phyloP scores from a whole-genome alignment of 345 rosid genomes.

The Arabis alpina region DNA sequence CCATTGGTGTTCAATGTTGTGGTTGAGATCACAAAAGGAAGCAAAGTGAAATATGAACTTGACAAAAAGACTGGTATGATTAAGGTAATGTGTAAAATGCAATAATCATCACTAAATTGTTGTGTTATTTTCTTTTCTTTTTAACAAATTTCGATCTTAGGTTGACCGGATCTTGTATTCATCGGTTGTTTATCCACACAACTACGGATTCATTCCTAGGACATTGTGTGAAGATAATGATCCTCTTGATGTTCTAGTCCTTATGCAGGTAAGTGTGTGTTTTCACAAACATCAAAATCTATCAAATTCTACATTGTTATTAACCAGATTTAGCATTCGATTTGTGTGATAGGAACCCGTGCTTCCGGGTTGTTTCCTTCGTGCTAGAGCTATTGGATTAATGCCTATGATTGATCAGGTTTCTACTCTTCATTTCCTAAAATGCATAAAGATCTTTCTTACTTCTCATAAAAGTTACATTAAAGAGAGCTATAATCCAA shows the following conservation, averaged over 20 bases:
- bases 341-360: constrained; percentile 78
- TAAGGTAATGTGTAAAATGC: constrained; percentile 53
- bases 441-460: neutral
- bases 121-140: no score
- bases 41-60: constrained; percentile 96
- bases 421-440: constrained; percentile 6
- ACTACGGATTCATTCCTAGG: constrained; percentile 96
- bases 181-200: constrained; percentile 97
- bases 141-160: constrained; percentile 38
- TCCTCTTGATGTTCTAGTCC: constrained; percentile 89
- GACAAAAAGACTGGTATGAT: constrained; percentile 97
- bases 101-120: no score
- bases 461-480: neutral
- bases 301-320: neutral
- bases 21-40: constrained; percentile 95
- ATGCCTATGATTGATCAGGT: constrained; percentile 99
- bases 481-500: no score
- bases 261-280: constrained; percentile 76
- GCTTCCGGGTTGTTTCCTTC: constrained; percentile 90
- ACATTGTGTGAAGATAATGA: constrained; percentile 96
- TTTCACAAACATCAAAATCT: neutral
- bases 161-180: constrained; percentile 89
- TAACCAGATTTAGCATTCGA: neutral
- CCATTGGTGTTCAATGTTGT: constrained; percentile 76
- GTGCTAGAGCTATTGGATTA: constrained; percentile 95